Evolutionary conservation across 2,329 filamentous ascomycete genomes (phyloP).

Genomic region (Shiraia sp.): DNA sequence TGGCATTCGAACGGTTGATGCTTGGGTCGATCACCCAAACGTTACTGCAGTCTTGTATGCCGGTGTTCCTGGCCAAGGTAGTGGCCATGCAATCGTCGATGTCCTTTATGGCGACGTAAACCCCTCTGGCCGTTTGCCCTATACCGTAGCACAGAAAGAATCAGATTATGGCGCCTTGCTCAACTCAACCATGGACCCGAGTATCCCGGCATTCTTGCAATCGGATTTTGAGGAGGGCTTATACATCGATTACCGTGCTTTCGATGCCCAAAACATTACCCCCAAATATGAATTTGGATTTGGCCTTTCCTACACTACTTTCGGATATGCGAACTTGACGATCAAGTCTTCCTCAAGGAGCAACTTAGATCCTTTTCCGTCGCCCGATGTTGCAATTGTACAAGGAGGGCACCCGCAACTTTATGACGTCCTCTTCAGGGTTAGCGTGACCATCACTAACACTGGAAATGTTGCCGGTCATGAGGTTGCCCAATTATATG

Average conservation of each 20-base stretch:
- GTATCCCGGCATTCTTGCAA: conserved; percentile 69
- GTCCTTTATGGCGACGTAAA: conserved; percentile 78
- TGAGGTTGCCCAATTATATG: conserved; percentile 73
- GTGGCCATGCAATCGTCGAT: conserved; percentile 74
- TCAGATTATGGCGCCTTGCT: conserved; percentile 70
- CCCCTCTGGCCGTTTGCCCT: conserved; percentile 73
- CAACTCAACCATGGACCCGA: conserved; percentile 40
- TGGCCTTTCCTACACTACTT: conserved; percentile 75
- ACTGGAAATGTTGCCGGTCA: conserved; percentile 66
- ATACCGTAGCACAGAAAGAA: conserved; percentile 73
- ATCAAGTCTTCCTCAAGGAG: conserved; percentile 56
- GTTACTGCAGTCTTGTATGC: conserved; percentile 82
- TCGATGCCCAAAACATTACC: conserved; percentile 65
- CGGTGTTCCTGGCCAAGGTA: conserved; percentile 78
- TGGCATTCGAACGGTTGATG: conserved; percentile 69
- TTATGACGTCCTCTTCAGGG: conserved; percentile 69
- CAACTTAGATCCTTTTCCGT: conserved; percentile 13
- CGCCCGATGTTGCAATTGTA: conserved; percentile 18
- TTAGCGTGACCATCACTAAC: conserved; percentile 70
- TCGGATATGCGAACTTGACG: conserved; percentile 67
- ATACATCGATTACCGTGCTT: conserved; percentile 79
- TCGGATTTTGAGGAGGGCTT: conserved; percentile 73
- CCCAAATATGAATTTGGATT: conserved; percentile 81
- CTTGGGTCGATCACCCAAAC: conserved; percentile 75
- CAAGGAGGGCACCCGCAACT: conserved; percentile 51